These are phyloP conservation scores for Celoporthe dispersa DNA, from an alignment of 2,329 filamentous ascomycete genomes.

Conservation along the genomic window DNA sequence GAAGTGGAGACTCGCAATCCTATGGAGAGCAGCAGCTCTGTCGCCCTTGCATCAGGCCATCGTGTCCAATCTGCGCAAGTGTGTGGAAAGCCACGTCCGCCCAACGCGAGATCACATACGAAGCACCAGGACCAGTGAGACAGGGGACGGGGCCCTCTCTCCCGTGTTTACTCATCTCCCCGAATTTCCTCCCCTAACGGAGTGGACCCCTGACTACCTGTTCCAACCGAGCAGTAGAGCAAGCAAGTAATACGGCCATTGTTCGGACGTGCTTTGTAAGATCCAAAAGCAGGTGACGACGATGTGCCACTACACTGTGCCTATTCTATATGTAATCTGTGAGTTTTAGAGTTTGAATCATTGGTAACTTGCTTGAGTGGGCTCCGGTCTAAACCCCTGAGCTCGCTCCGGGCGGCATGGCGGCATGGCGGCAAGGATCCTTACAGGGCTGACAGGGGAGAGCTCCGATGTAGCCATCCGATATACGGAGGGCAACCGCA, in stretches of 20 bases:
- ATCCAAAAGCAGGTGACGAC: not conserved
- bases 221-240: not conserved
- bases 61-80: slow-evolving; percentile 5
- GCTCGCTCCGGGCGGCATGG: not conserved
- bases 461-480: slow-evolving; percentile 10
- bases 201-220: not conserved
- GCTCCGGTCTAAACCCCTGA: not conserved
- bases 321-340: not conserved
- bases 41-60: slow-evolving; percentile 6
- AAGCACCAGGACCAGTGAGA: not conserved
- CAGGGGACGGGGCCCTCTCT: not conserved
- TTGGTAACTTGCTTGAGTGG: not conserved
- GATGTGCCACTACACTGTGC: not conserved
- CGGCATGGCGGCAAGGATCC: not conserved
- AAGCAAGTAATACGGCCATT: not conserved
- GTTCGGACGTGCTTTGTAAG: not conserved
- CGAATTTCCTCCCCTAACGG: not conserved
- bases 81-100: not conserved
- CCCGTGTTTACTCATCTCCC: not conserved
- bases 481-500: slow-evolving; percentile 19
- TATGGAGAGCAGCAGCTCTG: not conserved
- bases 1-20: not conserved
- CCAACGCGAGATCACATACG: not conserved
- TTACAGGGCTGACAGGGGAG: slow-evolving; percentile 8
- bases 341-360: not conserved